Evolutionary conservation across 2,329 filamentous ascomycete genomes (phyloP).

Genomic region (Trichoderma citrinoviride): DNA sequence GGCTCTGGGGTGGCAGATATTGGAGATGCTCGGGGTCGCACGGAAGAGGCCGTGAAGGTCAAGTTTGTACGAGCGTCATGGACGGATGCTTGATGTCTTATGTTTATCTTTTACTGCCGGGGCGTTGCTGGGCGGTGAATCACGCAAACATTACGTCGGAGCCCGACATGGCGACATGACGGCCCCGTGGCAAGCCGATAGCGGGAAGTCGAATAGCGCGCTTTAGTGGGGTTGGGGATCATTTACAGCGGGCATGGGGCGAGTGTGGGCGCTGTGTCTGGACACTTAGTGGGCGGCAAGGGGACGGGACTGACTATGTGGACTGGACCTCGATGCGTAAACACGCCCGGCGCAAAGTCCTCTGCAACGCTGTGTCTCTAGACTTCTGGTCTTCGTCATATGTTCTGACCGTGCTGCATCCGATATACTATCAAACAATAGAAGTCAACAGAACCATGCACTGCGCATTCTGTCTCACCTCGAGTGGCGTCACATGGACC

Average conservation of each 20-base stretch:
- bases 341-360: no score
- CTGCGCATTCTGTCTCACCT: not conserved
- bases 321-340: no score
- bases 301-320: no score
- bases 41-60: no score
- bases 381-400: not conserved
- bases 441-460: not conserved
- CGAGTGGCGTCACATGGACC: not conserved
- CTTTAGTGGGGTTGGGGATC: constrained; percentile 2
- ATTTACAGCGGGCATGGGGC: not conserved
- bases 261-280: not conserved
- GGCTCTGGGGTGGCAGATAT: not conserved
- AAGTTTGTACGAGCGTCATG: no score
- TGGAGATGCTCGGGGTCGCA: not conserved
- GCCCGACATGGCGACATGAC: not conserved
- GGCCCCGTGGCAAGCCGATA: constrained; percentile 7
- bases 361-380: no score
- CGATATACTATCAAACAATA: not conserved
- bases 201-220: constrained; percentile 10
- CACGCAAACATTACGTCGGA: constrained; percentile 22
- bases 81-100: not conserved
- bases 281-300: no score
- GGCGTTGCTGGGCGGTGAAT: constrained; percentile 18
- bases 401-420: no score
- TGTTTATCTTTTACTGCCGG: constrained; percentile 8